phyloP scores from a whole-genome alignment of 768 basidiomycete species.

The Lactarius vividus region DNA sequence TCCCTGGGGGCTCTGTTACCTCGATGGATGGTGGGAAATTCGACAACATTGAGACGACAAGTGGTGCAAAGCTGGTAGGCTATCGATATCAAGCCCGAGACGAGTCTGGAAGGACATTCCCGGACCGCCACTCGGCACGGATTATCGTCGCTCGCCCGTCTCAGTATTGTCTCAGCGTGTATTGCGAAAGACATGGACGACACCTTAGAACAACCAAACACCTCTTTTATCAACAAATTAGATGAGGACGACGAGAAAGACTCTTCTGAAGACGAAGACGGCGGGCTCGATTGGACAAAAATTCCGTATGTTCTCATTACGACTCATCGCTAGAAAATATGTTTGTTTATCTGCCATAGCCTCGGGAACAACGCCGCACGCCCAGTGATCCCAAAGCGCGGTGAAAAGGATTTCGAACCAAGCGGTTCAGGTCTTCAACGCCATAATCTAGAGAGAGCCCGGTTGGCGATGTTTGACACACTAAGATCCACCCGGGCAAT shows the following conservation, averaged over 20 bases:
- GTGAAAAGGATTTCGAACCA: conserved; percentile 98
- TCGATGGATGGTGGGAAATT: conserved; percentile 5
- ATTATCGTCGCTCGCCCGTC: no score
- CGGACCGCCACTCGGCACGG: neutral
- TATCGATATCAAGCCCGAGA: neutral
- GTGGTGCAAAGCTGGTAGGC: neutral
- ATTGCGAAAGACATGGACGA: conserved; percentile 55
- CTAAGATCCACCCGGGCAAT: conserved; percentile 70
- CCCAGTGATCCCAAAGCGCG: conserved; percentile 88
- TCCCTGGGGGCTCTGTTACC: conserved; percentile 21
- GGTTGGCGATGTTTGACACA: conserved; percentile 86
- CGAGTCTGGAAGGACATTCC: neutral
- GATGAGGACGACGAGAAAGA: conserved; percentile 43
- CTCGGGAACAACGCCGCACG: conserved; percentile 37
- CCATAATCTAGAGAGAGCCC: conserved; percentile 74
- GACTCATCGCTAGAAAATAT: neutral
- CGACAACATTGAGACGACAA: neutral
- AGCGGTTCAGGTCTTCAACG: conserved; percentile 73
- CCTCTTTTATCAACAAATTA: conserved; percentile 27
- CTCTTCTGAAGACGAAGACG: conserved; percentile 73
- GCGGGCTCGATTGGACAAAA: conserved; percentile 80
- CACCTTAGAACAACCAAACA: conserved; percentile 46
- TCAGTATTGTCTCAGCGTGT: no score
- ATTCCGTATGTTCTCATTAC: conserved; percentile 47
- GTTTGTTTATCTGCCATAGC: neutral